Conservation (phyloP, 805 yeast species). For the Wickerhamiella galacta region DNA sequence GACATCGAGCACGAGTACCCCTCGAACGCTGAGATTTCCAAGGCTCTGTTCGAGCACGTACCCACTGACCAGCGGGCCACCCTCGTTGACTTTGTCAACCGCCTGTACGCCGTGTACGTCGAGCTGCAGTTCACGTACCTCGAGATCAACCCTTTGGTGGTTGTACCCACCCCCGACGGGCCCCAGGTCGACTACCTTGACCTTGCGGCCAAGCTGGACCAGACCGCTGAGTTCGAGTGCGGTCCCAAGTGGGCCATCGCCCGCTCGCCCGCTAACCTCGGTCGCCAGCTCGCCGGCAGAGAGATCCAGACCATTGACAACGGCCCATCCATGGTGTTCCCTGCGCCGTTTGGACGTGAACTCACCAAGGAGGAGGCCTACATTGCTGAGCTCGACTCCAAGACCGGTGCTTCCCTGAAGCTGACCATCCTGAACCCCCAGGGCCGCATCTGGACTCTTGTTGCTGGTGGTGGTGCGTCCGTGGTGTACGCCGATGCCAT, state of each 20-base stretch:
- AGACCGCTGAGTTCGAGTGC: constrained; percentile 33
- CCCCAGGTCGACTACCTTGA: constrained; percentile 31
- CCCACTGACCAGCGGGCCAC: constrained; percentile 27
- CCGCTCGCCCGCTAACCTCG: constrained; percentile 27
- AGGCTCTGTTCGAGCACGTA: constrained; percentile 23
- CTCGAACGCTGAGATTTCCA: constrained; percentile 22
- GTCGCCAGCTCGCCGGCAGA: constrained; percentile 17
- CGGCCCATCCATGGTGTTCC: constrained; percentile 34
- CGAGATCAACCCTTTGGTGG: constrained; percentile 32
- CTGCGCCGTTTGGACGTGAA: constrained; percentile 33
- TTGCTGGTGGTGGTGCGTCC: constrained; percentile 34
- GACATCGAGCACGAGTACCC: constrained; percentile 27
- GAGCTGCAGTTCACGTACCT: constrained; percentile 31
- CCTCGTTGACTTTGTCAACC: constrained; percentile 29
- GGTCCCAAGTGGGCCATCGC: constrained; percentile 35
- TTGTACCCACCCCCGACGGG: constrained; percentile 24
- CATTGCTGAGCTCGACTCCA: constrained; percentile 32
- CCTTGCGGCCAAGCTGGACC: constrained; percentile 32
- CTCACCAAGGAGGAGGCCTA: constrained; percentile 29
- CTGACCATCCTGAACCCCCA: constrained; percentile 28
- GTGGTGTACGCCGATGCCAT: constrained; percentile 33
- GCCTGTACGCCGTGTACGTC: constrained; percentile 31
- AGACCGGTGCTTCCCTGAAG: constrained; percentile 32
- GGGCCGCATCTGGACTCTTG: constrained; percentile 32
- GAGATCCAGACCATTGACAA: constrained; percentile 23